Percentiles rank a stretch among this genome's conserved stretches.
These are phyloP conservation scores for Elymus sibiricus DNA, from an alignment of 176 grass and related monocot species.

Conservation along the genomic window DNA sequence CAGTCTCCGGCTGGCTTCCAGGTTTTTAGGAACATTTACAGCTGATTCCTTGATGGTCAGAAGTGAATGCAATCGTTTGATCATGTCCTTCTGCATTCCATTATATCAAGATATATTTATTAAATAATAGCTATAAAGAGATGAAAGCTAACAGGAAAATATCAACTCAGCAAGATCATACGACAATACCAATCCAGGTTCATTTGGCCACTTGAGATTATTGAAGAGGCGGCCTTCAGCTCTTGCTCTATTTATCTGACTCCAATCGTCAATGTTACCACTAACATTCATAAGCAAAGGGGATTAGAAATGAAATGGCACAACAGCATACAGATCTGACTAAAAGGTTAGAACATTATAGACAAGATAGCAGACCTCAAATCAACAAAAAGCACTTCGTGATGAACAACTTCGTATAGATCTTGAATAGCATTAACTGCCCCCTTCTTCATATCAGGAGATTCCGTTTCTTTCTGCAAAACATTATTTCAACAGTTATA, in stretches of 20 bases:
- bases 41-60: slow-evolving; percentile 94
- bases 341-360: slow-evolving; percentile 19
- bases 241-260: slow-evolving; percentile 52
- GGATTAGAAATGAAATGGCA: slow-evolving; percentile 18
- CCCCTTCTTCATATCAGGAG: slow-evolving; percentile 56
- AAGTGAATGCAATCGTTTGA: slow-evolving; percentile 86
- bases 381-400: slow-evolving; percentile 65
- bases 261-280: slow-evolving; percentile 62
- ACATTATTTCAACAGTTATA: background rate
- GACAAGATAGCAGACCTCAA: slow-evolving; percentile 53
- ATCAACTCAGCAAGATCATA: background rate
- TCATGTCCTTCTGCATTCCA: slow-evolving; percentile 62
- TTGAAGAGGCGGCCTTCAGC: slow-evolving; percentile 72
- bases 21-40: slow-evolving; percentile 80
- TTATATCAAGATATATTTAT: slow-evolving; percentile 20
- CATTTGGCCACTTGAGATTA: slow-evolving; percentile 81
- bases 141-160: slow-evolving; percentile 1
- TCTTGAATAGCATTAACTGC: slow-evolving; percentile 85
- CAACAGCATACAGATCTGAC: slow-evolving; percentile 12
- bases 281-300: slow-evolving; percentile 43
- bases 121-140: slow-evolving; percentile 12
- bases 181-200: slow-evolving; percentile 63
- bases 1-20: slow-evolving; percentile 81
- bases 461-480: slow-evolving; percentile 62
- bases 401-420: slow-evolving; percentile 81